Percentiles rank a stretch among this genome's conserved stretches.
These are phyloP conservation scores for Xylaria sp. DNA, from an alignment of 2,329 filamentous ascomycete genomes.

Conservation along the genomic window DNA sequence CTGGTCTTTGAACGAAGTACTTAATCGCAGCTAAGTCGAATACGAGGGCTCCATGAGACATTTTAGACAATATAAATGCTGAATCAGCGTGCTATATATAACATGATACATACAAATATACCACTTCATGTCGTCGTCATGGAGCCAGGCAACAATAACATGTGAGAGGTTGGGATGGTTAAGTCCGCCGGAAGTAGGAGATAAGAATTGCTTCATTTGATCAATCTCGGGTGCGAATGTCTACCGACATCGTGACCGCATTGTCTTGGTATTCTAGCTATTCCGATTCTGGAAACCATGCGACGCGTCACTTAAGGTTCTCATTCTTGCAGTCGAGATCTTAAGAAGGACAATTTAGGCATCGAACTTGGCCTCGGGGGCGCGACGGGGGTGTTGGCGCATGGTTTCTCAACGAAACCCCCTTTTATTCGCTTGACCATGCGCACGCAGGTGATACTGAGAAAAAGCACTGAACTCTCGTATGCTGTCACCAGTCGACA, in stretches of 20 bases:
- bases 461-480: no score
- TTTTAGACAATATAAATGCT: not conserved
- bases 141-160: not conserved
- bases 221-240: not conserved
- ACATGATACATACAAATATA: not conserved
- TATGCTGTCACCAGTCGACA: no score
- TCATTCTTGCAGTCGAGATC: not conserved
- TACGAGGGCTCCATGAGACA: no score
- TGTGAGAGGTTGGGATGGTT: not conserved
- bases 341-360: not conserved
- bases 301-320: not conserved
- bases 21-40: not conserved
- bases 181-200: constrained; percentile 5
- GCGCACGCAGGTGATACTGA: no score
- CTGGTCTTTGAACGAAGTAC: not conserved
- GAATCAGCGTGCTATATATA: not conserved
- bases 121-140: not conserved
- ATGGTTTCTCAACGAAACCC: no score
- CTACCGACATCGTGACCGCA: not conserved
- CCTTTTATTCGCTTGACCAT: no score
- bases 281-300: not conserved
- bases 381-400: no score
- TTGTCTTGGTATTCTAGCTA: not conserved
- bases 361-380: no score
- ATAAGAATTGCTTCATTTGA: not conserved